A percentile compares a stretch with the other conserved stretches of the same genome.
Conservation (phyloP, 805 yeast species). For the Candida piceae region DNA sequence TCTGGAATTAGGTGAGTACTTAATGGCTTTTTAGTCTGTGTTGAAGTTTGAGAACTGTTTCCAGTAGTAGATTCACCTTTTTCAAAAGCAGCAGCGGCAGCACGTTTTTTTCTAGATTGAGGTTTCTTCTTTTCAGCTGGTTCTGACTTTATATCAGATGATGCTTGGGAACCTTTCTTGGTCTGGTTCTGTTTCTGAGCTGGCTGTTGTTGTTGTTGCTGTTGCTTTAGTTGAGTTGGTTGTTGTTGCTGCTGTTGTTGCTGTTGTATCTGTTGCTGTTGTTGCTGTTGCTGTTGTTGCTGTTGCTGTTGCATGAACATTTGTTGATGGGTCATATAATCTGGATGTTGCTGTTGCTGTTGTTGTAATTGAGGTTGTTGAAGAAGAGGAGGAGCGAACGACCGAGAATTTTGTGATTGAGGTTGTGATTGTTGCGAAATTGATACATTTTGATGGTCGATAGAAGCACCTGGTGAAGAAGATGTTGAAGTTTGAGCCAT, state of each 20-base stretch:
- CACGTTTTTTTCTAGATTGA: conserved; percentile 3
- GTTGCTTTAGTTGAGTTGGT: conserved; percentile 2
- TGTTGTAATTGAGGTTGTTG: conserved; percentile 3
- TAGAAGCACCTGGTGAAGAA: conserved; percentile 6
- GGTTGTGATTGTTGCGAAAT: conserved; percentile 2
- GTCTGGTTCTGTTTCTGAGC: conserved; percentile 7
- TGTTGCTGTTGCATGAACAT: conserved; percentile 17
- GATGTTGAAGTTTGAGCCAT: conserved; percentile 9
- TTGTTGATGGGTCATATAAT: not conserved
- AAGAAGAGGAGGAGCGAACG: not conserved
- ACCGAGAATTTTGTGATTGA: not conserved
- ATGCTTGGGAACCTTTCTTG: too few species aligned
- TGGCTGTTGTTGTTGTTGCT: conserved; percentile 10
- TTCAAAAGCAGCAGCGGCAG: not conserved
- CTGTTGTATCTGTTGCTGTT: not conserved
- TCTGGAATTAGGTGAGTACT: conserved; percentile 2
- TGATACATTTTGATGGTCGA: conserved; percentile 8
- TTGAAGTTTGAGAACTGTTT: not conserved
- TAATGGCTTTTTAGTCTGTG: not conserved
- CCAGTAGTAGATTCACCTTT: not conserved
- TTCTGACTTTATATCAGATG: conserved; percentile 2
- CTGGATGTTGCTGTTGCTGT: not conserved
- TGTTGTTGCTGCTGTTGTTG: conserved; percentile 4
- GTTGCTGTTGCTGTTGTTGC: conserved; percentile 3
- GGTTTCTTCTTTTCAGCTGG: conserved; percentile 1